phyloP scores from a whole-genome alignment of 164 flowering plant species.

The Nymphaea thermarum region DNA sequence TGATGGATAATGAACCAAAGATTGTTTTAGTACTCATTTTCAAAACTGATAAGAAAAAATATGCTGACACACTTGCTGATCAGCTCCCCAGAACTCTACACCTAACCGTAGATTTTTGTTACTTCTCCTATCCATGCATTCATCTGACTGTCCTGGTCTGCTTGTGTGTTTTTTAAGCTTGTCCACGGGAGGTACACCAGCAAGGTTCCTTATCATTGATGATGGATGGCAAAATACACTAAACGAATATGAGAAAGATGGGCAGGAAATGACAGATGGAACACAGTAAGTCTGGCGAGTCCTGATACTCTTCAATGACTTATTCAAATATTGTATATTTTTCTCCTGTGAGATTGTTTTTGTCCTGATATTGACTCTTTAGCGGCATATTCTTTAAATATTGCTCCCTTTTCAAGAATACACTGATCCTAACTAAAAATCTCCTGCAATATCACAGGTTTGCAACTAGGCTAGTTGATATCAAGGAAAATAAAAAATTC shows the following conservation, averaged over 20 bases:
- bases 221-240: conserved; percentile 77
- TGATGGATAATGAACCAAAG: too few species aligned
- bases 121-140: background rate
- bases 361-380: background rate
- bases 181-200: conserved; percentile 42
- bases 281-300: conserved; percentile 28
- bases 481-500: conserved; percentile 63
- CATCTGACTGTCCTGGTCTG: too few species aligned
- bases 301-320: too few species aligned
- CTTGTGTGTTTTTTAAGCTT: conserved; percentile 19
- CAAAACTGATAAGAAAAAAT: too few species aligned
- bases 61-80: too few species aligned
- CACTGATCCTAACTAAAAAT: background rate
- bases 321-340: too few species aligned
- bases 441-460: conserved; percentile 26
- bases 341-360: too few species aligned
- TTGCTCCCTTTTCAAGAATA: background rate
- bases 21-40: too few species aligned
- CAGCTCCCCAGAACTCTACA: too few species aligned
- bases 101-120: too few species aligned
- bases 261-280: conserved; percentile 38
- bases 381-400: background rate
- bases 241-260: conserved; percentile 40
- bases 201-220: conserved; percentile 65
- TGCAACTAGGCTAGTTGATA: conserved; percentile 43